Conservation (phyloP, 257 asterid genomes). For the Przewalskia tangutica region DNA sequence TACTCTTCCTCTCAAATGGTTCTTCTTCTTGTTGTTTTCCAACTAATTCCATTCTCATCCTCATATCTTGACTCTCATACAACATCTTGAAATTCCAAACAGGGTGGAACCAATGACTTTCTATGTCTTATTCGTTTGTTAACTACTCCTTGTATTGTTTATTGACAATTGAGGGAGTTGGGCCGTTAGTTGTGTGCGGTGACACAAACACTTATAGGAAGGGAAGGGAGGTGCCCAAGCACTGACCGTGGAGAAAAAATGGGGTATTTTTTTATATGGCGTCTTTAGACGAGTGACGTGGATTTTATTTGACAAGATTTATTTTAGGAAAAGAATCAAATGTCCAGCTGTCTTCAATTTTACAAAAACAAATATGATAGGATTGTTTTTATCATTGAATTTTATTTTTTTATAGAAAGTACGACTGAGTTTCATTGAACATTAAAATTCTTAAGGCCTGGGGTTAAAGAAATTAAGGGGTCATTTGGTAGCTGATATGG, state of each 20-base stretch:
- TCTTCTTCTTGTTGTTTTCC: neutral
- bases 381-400: neutral
- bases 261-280: neutral
- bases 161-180: neutral
- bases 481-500: too few relatives aligned
- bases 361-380: neutral
- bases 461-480: too few relatives aligned
- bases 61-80: neutral
- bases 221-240: neutral
- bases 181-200: slow-evolving; percentile 1
- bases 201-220: neutral
- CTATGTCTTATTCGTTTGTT: neutral
- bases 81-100: neutral
- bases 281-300: neutral
- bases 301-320: neutral
- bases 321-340: neutral
- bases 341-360: neutral
- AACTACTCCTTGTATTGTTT: neutral
- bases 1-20: neutral
- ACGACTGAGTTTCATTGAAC: too few relatives aligned
- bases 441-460: too few relatives aligned
- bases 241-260: neutral
- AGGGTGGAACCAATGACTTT: neutral
- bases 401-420: too few relatives aligned
- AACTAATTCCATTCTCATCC: neutral